phyloP scores from a whole-genome alignment of 2,329 filamentous ascomycete genomes.

The Claviceps capensis region DNA sequence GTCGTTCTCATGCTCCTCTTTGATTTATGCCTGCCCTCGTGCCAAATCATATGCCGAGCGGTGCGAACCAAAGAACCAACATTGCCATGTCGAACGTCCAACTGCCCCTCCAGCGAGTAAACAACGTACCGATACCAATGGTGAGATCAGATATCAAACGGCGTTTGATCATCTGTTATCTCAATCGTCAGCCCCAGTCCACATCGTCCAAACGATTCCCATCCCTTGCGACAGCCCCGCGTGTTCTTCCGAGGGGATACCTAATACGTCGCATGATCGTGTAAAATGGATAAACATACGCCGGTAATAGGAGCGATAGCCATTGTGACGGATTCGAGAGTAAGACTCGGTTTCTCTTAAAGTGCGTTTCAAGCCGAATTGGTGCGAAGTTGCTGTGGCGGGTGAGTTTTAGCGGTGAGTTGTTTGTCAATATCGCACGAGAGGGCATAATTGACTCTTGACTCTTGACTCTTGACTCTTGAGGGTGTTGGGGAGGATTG shows the following conservation, averaged over 20 bases:
- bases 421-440: no score
- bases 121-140: constrained; percentile 40
- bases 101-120: no score
- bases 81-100: no score
- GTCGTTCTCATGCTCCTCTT: no score
- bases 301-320: constrained; percentile 44
- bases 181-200: constrained; percentile 22
- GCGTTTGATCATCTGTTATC: constrained; percentile 45
- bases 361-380: background rate
- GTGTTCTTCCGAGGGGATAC: background rate
- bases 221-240: background rate
- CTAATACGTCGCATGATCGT: constrained; percentile 16
- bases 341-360: background rate
- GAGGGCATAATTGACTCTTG: no score
- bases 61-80: no score
- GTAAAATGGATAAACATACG: constrained; percentile 26
- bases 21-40: no score
- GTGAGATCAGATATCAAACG: constrained; percentile 42
- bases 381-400: background rate
- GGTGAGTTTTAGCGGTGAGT: no score
- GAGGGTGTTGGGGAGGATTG: background rate
- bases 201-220: background rate
- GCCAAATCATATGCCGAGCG: no score
- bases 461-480: no score
- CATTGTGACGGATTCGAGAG: constrained; percentile 25